Evolutionary conservation across 2,329 filamentous ascomycete species (phyloP), one percentile per base, ranked within the genome.

Genomic region (Cladosporium sp.): DNA sequence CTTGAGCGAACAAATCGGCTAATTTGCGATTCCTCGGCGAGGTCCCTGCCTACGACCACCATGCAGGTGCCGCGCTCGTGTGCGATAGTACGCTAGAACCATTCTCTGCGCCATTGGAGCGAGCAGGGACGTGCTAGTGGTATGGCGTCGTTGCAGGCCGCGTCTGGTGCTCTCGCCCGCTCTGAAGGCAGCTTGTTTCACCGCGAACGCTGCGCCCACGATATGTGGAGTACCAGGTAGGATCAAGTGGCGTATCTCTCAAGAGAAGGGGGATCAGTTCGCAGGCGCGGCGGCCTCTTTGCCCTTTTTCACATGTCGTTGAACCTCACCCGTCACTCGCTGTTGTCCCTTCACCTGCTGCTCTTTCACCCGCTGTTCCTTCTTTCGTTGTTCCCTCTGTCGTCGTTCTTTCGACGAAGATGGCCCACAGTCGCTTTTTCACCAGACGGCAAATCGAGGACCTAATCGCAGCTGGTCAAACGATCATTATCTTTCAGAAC

Each of bases 401-500:
- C 34, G 34, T n/a, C 34, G 10, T n/a, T 11, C n/a, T 35, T n/a
- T 5, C n/a, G 8, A n/a, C 35, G 16, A 38, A n/a, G n/a, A 52
- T 52, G 49, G 43, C 28, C 10, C 10, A 34, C 65, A 41, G 18
- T 19, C 65, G 14, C 69, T 41, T 52, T 22, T 35, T 41, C 49
- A 52, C 28, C 1, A 33, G 43, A 18, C 35, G 35, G n/a, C 14
- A 71, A 53, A 70, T 83, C 57, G 72, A 78, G 60, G 67, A 61
- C 35, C 66, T 79, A 66, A 77, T 84, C 58, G 77, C 77, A 18
- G 71, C 80, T 46, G 80, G 79, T 54, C 71, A 77, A 19, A 73
- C 69, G 11, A 76, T 84, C 52, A 75, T 84, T 58, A 76, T 84
- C 52, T 77, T 75, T 58, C 74, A 83, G 44, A 80, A 78, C 43